A percentile compares a stretch with the other conserved stretches of the same genome.
These are phyloP conservation scores for Orbilia oligospora DNA, from an alignment of 2,329 filamentous ascomycete genomes.

Conservation along the genomic window DNA sequence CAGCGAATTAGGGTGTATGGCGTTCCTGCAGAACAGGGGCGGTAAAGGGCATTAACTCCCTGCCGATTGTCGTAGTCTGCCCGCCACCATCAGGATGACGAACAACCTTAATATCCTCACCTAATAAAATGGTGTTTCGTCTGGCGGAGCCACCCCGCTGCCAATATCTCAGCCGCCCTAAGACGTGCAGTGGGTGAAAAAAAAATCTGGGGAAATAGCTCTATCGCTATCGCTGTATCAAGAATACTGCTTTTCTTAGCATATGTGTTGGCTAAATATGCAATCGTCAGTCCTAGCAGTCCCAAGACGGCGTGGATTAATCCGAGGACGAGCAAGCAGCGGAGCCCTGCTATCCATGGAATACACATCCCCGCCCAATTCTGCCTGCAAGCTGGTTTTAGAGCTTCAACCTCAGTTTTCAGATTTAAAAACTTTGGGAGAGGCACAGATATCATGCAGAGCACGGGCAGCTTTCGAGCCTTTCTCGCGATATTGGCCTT, in stretches of 20 bases:
- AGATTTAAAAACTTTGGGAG: slow-evolving; percentile 11
- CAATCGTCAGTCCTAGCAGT: slow-evolving; percentile 2
- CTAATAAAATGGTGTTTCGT: slow-evolving; percentile 30
- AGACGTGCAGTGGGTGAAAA: slow-evolving; percentile 11
- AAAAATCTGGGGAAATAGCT: slow-evolving; percentile 56
- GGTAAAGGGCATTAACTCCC: slow-evolving; percentile 25
- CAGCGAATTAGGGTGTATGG: slow-evolving; percentile 40
- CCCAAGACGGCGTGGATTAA: slow-evolving; percentile 48
- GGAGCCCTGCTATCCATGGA: slow-evolving; percentile 10
- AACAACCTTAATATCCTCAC: slow-evolving; percentile 46
- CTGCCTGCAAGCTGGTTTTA: slow-evolving; percentile 1
- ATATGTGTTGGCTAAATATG: slow-evolving; percentile 36
- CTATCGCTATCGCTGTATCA: slow-evolving; percentile 16
- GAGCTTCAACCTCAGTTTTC: background rate
- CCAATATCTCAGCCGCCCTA: slow-evolving; percentile 36
- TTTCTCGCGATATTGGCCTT: slow-evolving; percentile 10
- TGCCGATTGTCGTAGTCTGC: slow-evolving; percentile 22
- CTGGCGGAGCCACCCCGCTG: slow-evolving; percentile 46
- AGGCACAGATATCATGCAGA: slow-evolving; percentile 36
- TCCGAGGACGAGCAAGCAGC: slow-evolving; percentile 34
- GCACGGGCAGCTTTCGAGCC: slow-evolving; percentile 5
- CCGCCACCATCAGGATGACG: slow-evolving; percentile 31
- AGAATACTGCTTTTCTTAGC: slow-evolving; percentile 17
- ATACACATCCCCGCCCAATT: slow-evolving; percentile 20
- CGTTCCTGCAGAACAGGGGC: slow-evolving; percentile 54